Evolutionary conservation across 1,284 basidiomycete genomes (phyloP), one percentile per base, ranked within the genome.

Genomic region (Malassezia furfur): DNA sequence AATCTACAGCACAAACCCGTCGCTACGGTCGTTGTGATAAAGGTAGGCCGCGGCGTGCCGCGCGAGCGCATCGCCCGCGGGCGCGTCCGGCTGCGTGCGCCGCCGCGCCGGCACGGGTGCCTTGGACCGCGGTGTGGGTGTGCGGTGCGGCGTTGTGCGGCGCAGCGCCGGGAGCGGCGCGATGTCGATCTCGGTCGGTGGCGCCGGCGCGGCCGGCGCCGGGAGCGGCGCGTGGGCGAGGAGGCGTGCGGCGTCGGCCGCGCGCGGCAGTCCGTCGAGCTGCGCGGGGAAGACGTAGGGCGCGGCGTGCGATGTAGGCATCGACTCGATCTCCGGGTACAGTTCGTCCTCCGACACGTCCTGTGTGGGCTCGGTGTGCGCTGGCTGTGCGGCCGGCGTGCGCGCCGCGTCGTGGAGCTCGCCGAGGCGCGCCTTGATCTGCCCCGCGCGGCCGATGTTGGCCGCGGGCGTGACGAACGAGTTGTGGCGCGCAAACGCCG

Each of bases 251-350:
- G 61, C 48, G 19, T 68, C 56, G 31, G 56, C 56, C 17, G 61
- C 66, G 6, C 66, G 49, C 1, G 66, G 66, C 22, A 64, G 40
- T 34, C 59, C 63, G 19, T 68, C 66, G 15, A 68, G 62, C 37
- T 59, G 63, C 15, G 58, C 48, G 0, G 66, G 60, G 14, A 66
- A 63, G 45, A 63, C 60, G 41, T 66, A 68, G 11, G 60, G 46
- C 10, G 37, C 8, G 31, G 28, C 14, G 14, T 19, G 17, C 11
- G 22, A 52, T 54, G 63, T 57, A 12, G 66, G 64, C 63, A 66
- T 63, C 40, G 62, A 62, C 35, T 66, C 68, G 47, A 70, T 66
- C 52, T 66, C 64, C 9, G 68, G 68, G 38, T 66, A 68, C 52
- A 63, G 50, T 36, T 70, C 68, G 22, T 70, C 68, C 32, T 67